Base-by-base conservation (phyloP, 1,139 yeast species). In the Diutina neorugosa region DNA sequence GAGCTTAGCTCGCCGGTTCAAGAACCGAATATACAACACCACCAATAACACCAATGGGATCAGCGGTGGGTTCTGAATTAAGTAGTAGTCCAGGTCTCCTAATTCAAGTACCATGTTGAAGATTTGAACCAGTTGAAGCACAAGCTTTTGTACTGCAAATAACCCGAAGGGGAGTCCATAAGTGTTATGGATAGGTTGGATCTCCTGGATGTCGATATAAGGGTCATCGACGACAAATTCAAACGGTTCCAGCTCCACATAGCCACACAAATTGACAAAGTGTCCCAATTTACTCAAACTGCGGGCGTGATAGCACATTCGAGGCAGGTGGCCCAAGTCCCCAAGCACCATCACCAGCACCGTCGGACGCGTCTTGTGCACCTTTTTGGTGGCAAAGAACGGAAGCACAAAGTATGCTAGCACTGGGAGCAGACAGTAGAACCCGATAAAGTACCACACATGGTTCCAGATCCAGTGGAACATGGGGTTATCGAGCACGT, bases 51-150 rank as follows among this genome's bases (percentile, higher is more conserved):
- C 70, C 4, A 89, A 72, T 0, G 99, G 99, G 51, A 94, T 76
- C 4, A 90, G 81, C 0, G 99, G 99, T 0, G 99, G 99, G 64
- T 91, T 93, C 69, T 93, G 96, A 25, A 91, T 76, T 64, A 91
- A 60, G n/a, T 90, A 73, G 60, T 74, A 89, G 57, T 84, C 80
- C 46, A 84, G 77, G 12, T 85, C 88, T 54, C 85, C 72, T 44
- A 86, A 69, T 46, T 71, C 63, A 64, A 78, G 72, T 53, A 89
- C 66, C 43, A 85, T 62, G 21, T 58, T 57, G 44, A 75, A 62
- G 40, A 88, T 65, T 43, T 70, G 69, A 52, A 63, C 63, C 5
- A 81, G 64, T 67, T 91, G 97, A 5, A 66, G 56, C 0, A 74
- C 1, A 0, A 87, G 84, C 61, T 93, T 91, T 51, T 69, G 61